Percentiles rank a stretch among this genome's conserved stretches.
phyloP scores from a whole-genome alignment of 495 filamentous ascomycete genomes.

The Parmelia sp. region DNA sequence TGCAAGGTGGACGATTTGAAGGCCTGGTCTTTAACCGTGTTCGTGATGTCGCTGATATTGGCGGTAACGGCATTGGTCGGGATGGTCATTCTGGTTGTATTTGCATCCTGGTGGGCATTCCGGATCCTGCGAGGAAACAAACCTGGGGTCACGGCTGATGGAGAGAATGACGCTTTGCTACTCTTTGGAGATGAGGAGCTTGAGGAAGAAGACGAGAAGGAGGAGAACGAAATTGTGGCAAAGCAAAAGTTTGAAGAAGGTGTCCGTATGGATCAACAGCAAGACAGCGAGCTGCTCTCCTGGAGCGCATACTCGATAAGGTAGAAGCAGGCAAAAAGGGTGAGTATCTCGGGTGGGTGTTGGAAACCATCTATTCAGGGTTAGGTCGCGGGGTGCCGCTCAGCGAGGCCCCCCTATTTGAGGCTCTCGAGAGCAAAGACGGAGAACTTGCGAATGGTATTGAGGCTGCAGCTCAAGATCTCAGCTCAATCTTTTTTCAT shows the following conservation, averaged over 20 bases:
- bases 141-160: background rate
- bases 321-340: background rate
- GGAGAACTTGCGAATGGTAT: too few species aligned
- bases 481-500: too few species aligned
- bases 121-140: background rate
- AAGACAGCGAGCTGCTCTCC: background rate
- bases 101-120: background rate
- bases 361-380: too few species aligned
- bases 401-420: too few species aligned
- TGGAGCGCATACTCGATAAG: background rate
- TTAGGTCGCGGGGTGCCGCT: too few species aligned
- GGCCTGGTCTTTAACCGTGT: background rate
- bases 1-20: background rate
- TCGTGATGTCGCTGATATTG: background rate
- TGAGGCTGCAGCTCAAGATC: too few species aligned
- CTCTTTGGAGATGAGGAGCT: conserved; percentile 3
- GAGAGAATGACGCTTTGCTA: background rate
- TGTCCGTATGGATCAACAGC: background rate
- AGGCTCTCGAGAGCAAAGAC: too few species aligned
- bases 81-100: background rate
- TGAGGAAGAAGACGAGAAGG: background rate
- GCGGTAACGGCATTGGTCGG: background rate
- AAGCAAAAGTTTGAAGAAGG: background rate
- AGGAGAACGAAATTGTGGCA: background rate
- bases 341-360: too few species aligned